phyloP scores from a whole-genome alignment of 2,329 filamentous ascomycete genomes.

The Cyanodermella asteris region DNA sequence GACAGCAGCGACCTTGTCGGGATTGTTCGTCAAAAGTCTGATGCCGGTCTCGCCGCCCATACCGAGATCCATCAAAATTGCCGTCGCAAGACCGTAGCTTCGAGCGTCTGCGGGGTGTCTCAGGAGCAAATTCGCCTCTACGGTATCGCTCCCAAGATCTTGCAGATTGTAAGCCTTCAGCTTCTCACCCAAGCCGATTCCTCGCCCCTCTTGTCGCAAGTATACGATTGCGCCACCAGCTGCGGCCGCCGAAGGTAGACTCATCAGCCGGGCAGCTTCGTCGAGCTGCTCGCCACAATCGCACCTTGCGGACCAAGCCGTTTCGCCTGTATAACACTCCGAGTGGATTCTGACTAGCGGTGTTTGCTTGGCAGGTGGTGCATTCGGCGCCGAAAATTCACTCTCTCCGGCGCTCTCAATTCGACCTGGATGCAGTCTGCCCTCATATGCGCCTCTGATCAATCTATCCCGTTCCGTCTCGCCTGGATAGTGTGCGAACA shows the following conservation, averaged over 20 bases:
- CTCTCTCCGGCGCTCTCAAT: conserved; percentile 48
- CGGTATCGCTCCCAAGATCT: conserved; percentile 90
- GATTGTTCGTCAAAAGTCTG: conserved; percentile 81
- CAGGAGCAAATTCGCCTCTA: conserved; percentile 80
- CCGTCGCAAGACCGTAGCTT: conserved; percentile 89
- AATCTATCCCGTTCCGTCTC: conserved; percentile 81
- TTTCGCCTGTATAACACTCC: conserved; percentile 97
- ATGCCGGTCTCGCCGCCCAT: conserved; percentile 47
- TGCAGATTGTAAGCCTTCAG: conserved; percentile 96
- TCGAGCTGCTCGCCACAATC: conserved; percentile 96
- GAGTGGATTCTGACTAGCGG: conserved; percentile 89
- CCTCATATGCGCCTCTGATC: conserved; percentile 82
- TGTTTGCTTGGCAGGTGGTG: conserved; percentile 13
- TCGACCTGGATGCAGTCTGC: conserved; percentile 66
- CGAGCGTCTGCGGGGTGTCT: conserved; percentile 85
- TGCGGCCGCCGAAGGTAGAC: conserved; percentile 31
- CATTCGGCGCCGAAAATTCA: not conserved
- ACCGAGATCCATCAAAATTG: conserved; percentile 74
- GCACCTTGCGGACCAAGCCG: conserved; percentile 91
- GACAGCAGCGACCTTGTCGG: conserved; percentile 85
- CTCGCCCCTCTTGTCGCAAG: conserved; percentile 81
- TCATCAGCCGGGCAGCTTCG: conserved; percentile 87
- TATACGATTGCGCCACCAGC: conserved; percentile 84
- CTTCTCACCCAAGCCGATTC: conserved; percentile 86
- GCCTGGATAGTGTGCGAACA: conserved; percentile 49